Conservation (phyloP, 176 grass and related monocot genomes). For the Pontederia crassipes region DNA sequence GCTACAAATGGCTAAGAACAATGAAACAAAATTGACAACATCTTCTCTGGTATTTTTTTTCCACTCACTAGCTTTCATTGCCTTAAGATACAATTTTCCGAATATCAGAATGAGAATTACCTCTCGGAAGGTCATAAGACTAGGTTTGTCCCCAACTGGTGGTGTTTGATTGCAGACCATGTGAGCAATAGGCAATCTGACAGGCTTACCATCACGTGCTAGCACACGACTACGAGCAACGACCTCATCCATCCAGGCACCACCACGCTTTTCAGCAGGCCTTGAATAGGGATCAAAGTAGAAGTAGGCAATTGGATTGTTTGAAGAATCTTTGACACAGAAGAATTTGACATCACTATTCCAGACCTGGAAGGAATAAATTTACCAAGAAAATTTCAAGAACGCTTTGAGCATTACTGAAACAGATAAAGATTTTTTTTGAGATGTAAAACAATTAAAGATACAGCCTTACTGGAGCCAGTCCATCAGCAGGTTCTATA, state of each 20-base stretch:
- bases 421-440: not conserved
- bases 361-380: slow-evolving; percentile 58
- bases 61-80: not conserved
- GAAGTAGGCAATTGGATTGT: slow-evolving; percentile 78
- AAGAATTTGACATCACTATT: slow-evolving; percentile 90
- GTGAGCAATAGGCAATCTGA: slow-evolving; percentile 87
- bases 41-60: too few species aligned
- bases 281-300: slow-evolving; percentile 98
- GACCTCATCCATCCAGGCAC: slow-evolving; percentile 97
- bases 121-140: slow-evolving; percentile 98
- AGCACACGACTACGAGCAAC: slow-evolving; percentile 77
- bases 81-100: not conserved
- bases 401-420: slow-evolving; percentile 1
- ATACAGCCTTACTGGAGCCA: slow-evolving; percentile 67
- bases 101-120: slow-evolving; percentile 22
- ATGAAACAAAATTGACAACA: not conserved
- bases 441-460: not conserved
- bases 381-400: slow-evolving; percentile 17
- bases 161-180: slow-evolving; percentile 98
- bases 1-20: not conserved
- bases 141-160: slow-evolving; percentile 85
- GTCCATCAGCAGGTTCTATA: slow-evolving; percentile 73
- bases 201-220: slow-evolving; percentile 51
- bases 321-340: slow-evolving; percentile 81
- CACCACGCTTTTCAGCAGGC: slow-evolving; percentile 89